Evolutionary conservation across 371 early-diverging fungal genomes (phyloP).

Genomic region (Mucor piriformis): DNA sequence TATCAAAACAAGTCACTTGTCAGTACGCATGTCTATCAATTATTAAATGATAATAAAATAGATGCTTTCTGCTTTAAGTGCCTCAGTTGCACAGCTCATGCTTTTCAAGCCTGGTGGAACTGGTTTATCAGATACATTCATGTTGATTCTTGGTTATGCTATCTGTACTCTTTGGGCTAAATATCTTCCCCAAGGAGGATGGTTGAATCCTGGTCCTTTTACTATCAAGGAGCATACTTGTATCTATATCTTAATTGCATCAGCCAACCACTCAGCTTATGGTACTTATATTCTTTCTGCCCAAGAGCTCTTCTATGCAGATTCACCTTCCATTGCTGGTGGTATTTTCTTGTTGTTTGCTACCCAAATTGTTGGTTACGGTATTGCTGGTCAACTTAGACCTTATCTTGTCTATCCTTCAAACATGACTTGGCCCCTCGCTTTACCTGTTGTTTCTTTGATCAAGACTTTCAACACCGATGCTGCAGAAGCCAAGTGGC

Average conservation of each 20-base stretch:
- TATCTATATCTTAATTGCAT: constrained; percentile 42
- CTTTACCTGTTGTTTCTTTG: constrained; percentile 74
- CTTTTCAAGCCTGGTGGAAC: constrained; percentile 46
- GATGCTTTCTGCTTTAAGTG: constrained; percentile 35
- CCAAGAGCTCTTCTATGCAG: constrained; percentile 55
- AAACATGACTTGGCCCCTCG: constrained; percentile 88
- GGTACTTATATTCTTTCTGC: constrained; percentile 60
- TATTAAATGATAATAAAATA: too few species aligned
- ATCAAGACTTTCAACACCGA: constrained; percentile 71
- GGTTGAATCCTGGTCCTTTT: constrained; percentile 52
- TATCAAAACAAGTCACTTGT: not conserved
- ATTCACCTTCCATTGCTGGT: constrained; percentile 47
- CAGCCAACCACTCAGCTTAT: constrained; percentile 44
- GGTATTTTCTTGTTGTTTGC: constrained; percentile 57
- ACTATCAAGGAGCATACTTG: constrained; percentile 49
- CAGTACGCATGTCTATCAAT: too few species aligned
- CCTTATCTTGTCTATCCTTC: constrained; percentile 81
- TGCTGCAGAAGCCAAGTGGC: constrained; percentile 62
- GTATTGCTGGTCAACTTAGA: constrained; percentile 82
- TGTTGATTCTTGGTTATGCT: constrained; percentile 50
- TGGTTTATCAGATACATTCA: constrained; percentile 42
- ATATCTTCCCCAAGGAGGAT: constrained; percentile 31
- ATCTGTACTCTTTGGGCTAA: constrained; percentile 38
- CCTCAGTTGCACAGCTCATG: constrained; percentile 48
- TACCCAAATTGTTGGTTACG: constrained; percentile 82